Evolutionary conservation across 2,329 filamentous ascomycete genomes (phyloP), one percentile per base, ranked within the genome.

Genomic region (Parafenestella ontariensis): DNA sequence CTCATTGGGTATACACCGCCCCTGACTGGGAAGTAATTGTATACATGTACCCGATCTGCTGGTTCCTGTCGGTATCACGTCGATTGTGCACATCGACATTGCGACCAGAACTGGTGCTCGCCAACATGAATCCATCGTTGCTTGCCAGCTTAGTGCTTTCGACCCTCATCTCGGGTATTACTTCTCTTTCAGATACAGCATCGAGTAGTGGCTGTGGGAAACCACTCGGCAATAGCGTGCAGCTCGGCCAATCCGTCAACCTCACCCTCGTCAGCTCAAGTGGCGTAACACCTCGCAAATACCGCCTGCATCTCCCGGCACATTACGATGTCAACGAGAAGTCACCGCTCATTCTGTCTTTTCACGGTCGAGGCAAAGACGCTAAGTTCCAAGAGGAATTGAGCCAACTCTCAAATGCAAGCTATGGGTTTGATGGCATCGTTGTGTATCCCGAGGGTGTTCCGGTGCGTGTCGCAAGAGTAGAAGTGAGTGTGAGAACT

Each of bases 271-370:
- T 54, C 9, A 73, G 71, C 49, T 41, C 63, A 28, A 71, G 67
- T 24, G 74, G 74, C 15, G 40, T 66, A 2, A 49, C 64, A 6
- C 53, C 62, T 9, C 73, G 77, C 7, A 69, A 66, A 8, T 79
- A 76, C 44, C 70, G 68, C 15, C 62, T 80, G 5, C 74, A 78
- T 42, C 61, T 79, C 4, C 77, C 78, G 1, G 43, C 70, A 29
- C 71, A 65, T 33, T 83, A 82, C 66, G 57, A 77, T 20, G 53
- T 53, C 10, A 65, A 70, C 42, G 73, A 49, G 1, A 70, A 77
- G 2, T 65, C 74, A 0, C 75, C 79, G 0, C 49, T 83, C 24
- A 80, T 82, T 31, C 69, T 83, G 29, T 81, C 81, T 5, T 83
- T 78, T 59, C 81, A 83, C 52, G 81, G 81, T 4, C 73, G 76